A percentile compares a stretch with the other conserved stretches of the same genome.
Conservation (phyloP, 2,329 filamentous ascomycete species). For the Plectosphaerella sp. region DNA sequence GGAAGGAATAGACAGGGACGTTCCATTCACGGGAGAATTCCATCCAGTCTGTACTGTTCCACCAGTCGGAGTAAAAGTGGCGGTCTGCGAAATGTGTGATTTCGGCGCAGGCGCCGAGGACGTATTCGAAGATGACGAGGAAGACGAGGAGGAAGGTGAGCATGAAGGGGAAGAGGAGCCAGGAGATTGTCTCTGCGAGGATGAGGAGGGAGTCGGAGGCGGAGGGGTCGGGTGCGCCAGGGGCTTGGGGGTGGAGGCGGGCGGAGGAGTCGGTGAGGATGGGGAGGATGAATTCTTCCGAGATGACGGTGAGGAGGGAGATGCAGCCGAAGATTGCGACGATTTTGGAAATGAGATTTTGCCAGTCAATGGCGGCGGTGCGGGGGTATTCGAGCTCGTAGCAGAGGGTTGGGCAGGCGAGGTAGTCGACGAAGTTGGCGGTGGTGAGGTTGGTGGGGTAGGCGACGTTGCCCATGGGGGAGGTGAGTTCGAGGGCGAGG, state of each 20-base stretch:
- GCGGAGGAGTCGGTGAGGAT: slow-evolving; percentile 69
- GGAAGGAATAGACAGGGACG: slow-evolving; percentile 93
- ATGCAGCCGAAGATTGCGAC: slow-evolving; percentile 93
- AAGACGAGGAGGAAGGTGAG: slow-evolving; percentile 92
- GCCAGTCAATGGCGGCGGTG: slow-evolving; percentile 68
- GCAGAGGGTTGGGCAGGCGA: slow-evolving; percentile 91
- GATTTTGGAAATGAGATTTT: slow-evolving; percentile 77
- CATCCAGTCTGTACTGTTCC: slow-evolving; percentile 83
- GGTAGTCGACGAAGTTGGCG: slow-evolving; percentile 78
- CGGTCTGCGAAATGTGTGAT: slow-evolving; percentile 90
- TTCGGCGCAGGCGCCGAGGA: slow-evolving; percentile 90
- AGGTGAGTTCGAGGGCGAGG: slow-evolving; percentile 85
- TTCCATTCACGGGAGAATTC: slow-evolving; percentile 98
- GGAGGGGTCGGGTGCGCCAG: slow-evolving; percentile 25
- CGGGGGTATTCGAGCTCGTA: slow-evolving; percentile 97
- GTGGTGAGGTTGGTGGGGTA: slow-evolving; percentile 87
- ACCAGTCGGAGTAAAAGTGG: slow-evolving; percentile 82
- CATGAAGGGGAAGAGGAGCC: slow-evolving; percentile 96
- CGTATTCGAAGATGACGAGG: slow-evolving; percentile 96
- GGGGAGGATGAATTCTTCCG: slow-evolving; percentile 92
- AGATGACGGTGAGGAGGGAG: slow-evolving; percentile 85
- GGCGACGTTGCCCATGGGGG: slow-evolving; percentile 81
- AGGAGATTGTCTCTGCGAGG: slow-evolving; percentile 82
- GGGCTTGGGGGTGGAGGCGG: slow-evolving; percentile 40
- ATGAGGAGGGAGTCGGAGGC: slow-evolving; percentile 69